Evolutionary conservation across 2,329 filamentous ascomycete genomes (phyloP), one percentile per base, ranked within the genome.

Genomic region (Coniochaeta pulveracea): DNA sequence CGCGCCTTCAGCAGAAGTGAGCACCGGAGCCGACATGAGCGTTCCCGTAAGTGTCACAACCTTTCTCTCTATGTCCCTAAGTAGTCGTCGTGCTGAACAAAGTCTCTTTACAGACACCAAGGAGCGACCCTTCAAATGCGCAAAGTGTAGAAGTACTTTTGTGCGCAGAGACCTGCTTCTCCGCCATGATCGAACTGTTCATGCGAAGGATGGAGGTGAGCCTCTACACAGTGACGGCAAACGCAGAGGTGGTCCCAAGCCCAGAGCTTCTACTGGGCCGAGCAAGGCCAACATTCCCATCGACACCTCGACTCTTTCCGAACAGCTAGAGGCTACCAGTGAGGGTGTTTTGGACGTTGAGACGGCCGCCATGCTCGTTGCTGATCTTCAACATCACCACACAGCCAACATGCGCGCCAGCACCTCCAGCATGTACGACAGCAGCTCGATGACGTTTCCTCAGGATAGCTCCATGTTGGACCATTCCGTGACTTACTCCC

Each of bases 91-190:
- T 11, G 17, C 16, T n/a, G 27, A 3, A 23, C 33, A 9, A 28
- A 7, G 2, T 15, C 8, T 31, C 18, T 14, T 31, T 37, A 40
- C 59, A 96, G 89, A 96, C 60, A 98, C 91, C 43, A 98, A 98
- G 64, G 91, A 96, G 62, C 80, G 91, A 42, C 91, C 91, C 23
- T 98, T 98, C 72, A 96, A 96, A 60, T 98, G 91, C 63, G 72
- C 85, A 66, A 98, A 98, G 66, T 98, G 91, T 61, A 76, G 88
- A 53, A 95, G 88, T 69, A 98, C 91, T 40, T 98, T 98, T 56
- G 91, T 98, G 49, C 85, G 91, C 57, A 85, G 91, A 61, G 91
- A 98, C 63, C 72, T 98, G 42, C 78, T 98, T 34, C 77, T 98
- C 46, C 83, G 91, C 57, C 91, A 98, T 65, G 91, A 98, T 61